A percentile compares a stretch with the other conserved stretches of the same genome.
phyloP scores from a whole-genome alignment of 2,329 filamentous ascomycete genomes.

The Calonectria hawksworthii region DNA sequence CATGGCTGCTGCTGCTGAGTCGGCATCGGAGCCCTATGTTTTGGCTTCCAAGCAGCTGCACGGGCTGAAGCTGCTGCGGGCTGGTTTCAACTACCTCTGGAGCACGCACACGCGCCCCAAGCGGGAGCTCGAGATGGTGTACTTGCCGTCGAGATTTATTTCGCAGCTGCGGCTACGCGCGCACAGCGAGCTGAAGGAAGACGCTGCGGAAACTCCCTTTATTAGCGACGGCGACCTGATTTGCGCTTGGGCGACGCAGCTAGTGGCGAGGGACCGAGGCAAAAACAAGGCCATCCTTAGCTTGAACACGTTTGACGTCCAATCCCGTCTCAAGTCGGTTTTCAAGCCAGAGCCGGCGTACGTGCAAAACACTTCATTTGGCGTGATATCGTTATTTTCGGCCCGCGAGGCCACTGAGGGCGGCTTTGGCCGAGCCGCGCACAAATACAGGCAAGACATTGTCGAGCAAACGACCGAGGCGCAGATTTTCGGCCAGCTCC shows the following conservation, averaged over 20 bases:
- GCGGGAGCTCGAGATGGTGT: not conserved
- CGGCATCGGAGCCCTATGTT: not conserved
- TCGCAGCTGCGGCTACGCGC: not conserved
- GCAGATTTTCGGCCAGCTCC: not conserved
- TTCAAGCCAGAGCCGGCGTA: not conserved
- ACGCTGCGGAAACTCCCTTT: not conserved
- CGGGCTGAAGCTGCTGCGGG: not conserved
- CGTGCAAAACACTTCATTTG: slow-evolving; percentile 4
- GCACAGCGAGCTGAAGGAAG: not conserved
- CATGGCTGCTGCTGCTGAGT: not conserved
- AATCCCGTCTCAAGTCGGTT: not conserved
- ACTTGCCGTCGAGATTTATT: not conserved
- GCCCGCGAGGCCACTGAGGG: not conserved
- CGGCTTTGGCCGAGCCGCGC: not conserved
- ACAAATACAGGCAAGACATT: not conserved
- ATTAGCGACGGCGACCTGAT: slow-evolving; percentile 13
- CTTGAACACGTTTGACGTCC: not conserved
- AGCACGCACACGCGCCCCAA: not conserved
- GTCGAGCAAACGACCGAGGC: not conserved
- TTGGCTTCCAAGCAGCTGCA: not conserved
- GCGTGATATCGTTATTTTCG: not conserved
- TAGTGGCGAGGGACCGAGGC: not conserved
- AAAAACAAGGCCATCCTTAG: not conserved
- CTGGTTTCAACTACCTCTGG: not conserved
- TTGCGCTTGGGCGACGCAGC: not conserved